Evolutionary conservation across 2,329 filamentous ascomycete genomes (phyloP).

Genomic region (Immersiporthe knoxdaviesiana): DNA sequence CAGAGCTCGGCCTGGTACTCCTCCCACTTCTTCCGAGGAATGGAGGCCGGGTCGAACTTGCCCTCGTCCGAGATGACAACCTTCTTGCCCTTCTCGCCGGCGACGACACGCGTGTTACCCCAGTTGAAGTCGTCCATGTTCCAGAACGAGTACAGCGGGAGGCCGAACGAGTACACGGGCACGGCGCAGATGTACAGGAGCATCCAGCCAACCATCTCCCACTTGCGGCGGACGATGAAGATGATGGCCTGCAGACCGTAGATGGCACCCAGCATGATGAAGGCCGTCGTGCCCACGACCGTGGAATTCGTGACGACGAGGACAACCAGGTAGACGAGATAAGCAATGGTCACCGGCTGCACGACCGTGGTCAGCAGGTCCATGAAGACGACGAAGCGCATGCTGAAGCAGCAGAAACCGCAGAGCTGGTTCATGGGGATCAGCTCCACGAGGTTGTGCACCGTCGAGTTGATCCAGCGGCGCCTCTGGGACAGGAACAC

Average conservation of each 20-base stretch:
- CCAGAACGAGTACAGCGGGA: constrained; percentile 97
- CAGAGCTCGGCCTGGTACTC: constrained; percentile 98
- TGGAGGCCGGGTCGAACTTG: constrained; percentile 91
- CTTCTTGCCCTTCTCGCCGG: constrained; percentile 90
- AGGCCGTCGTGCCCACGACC: constrained; percentile 79
- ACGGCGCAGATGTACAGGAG: constrained; percentile 90
- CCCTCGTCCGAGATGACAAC: constrained; percentile 94
- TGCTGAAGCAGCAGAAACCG: constrained; percentile 99
- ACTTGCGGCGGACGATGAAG: constrained; percentile 94
- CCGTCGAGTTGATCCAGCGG: constrained; percentile 99
- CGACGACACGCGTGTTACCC: constrained; percentile 98
- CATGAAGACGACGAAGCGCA: constrained; percentile 96
- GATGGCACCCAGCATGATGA: constrained; percentile 90
- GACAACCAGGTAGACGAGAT: constrained; percentile 87
- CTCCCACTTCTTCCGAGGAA: constrained; percentile 98
- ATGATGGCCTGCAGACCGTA: constrained; percentile 97
- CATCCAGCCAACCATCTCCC: constrained; percentile 99
- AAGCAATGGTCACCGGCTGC: constrained; percentile 87
- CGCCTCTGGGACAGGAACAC: constrained; percentile 98
- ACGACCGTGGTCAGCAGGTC: constrained; percentile 91
- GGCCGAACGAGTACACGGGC: constrained; percentile 85
- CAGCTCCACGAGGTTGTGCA: constrained; percentile 96
- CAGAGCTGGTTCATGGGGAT: constrained; percentile 93
- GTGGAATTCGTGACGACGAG: constrained; percentile 64
- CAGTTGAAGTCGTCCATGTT: constrained; percentile 99